A percentile compares a stretch with the other conserved stretches of the same genome.
phyloP scores from a whole-genome alignment of 306 rosid genomes.

The Lotus japonicus region DNA sequence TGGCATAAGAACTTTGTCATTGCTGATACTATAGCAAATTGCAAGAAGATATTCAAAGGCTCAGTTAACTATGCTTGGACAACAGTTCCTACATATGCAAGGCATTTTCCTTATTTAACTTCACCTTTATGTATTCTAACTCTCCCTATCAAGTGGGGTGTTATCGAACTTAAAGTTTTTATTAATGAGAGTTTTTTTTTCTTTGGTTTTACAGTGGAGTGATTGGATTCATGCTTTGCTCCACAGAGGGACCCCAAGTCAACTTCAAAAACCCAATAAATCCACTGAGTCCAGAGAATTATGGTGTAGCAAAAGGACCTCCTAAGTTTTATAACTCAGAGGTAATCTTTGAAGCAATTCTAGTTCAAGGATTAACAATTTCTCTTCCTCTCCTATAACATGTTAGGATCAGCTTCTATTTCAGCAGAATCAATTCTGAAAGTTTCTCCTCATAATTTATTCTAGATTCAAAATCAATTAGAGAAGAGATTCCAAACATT shows the following conservation, averaged over 20 bases:
- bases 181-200: not conserved
- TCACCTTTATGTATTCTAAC: not conserved
- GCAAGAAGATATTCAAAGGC: conserved; percentile 30
- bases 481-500: too few relatives aligned
- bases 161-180: not conserved
- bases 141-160: not conserved
- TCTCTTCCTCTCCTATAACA: not conserved
- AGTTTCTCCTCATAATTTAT: too few relatives aligned
- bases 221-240: conserved; percentile 32
- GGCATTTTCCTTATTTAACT: not conserved
- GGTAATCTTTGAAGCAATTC: not conserved
- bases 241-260: conserved; percentile 23
- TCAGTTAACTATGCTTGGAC: conserved; percentile 29
- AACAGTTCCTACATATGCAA: conserved; percentile 26
- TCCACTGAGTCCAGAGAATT: not conserved
- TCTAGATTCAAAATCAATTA: too few relatives aligned
- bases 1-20: conserved; percentile 21
- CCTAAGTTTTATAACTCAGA: conserved; percentile 19
- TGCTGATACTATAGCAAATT: conserved; percentile 27
- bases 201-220: conserved; percentile 13
- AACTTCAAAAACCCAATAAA: conserved; percentile 28
- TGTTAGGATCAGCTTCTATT: too few relatives aligned
- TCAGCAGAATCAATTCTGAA: too few relatives aligned
- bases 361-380: not conserved
- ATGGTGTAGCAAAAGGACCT: conserved; percentile 28